Percentiles rank a stretch among this genome's conserved stretches.
Evolutionary conservation across 192 early-diverging fungal genomes (phyloP).

Genomic region (Bifiguratus adelaidae): DNA sequence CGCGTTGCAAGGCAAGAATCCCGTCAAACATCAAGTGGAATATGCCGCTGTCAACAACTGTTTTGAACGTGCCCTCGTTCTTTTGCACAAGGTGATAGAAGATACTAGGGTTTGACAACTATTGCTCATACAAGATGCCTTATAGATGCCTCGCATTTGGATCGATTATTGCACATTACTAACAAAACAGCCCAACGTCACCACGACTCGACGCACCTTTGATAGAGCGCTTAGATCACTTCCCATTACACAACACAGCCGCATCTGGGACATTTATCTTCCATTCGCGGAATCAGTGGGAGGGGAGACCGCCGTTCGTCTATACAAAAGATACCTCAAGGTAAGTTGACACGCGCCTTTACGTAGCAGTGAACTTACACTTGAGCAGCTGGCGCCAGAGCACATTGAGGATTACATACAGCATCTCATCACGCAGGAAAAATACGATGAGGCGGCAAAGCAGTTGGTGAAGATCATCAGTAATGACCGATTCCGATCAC

Average conservation of each 20-base stretch:
- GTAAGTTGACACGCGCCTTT: constrained; percentile 20
- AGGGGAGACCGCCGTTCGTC: constrained; percentile 69
- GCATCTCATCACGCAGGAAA: constrained; percentile 48
- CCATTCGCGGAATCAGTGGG: constrained; percentile 66
- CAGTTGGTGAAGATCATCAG: constrained; percentile 64
- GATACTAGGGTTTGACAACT: neutral
- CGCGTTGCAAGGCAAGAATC: constrained; percentile 35
- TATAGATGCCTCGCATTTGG: constrained; percentile 89
- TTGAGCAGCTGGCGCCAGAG: constrained; percentile 70
- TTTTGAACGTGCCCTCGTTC: constrained; percentile 81
- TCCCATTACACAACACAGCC: constrained; percentile 87
- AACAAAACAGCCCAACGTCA: constrained; percentile 57
- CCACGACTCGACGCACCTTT: constrained; percentile 69
- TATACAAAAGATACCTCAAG: constrained; percentile 79
- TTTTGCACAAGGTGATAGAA: constrained; percentile 86
- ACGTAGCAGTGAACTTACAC: too few species aligned
- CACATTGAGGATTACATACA: constrained; percentile 67
- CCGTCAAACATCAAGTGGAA: constrained; percentile 41
- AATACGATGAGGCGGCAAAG: constrained; percentile 69
- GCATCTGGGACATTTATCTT: constrained; percentile 83
- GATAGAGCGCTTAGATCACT: constrained; percentile 83
- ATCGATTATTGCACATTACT: constrained; percentile 62
- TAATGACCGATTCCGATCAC: constrained; percentile 53
- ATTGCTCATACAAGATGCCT: neutral
- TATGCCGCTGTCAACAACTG: constrained; percentile 59